Evolutionary conservation across 2,329 filamentous ascomycete species (phyloP), one percentile per base, ranked within the genome.

Genomic region (Fusarium torulosum): DNA sequence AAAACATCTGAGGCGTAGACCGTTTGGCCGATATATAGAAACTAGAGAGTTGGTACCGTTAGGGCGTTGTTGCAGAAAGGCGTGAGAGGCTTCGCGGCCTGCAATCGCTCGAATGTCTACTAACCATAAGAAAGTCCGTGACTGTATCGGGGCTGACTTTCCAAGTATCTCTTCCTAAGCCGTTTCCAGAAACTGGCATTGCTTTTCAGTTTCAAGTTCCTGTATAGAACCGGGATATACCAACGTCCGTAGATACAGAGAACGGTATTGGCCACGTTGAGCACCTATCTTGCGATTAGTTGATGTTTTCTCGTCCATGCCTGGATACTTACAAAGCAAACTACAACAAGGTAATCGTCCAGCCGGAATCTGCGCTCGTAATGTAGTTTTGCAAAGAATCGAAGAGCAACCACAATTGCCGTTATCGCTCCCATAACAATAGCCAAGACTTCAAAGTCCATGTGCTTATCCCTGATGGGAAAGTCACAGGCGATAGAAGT

Each of bases 1-100:
- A 66, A 63, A 4, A 67, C 41, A 8, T 67, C 63, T 3, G 38
- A 33, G 7, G 59, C 54, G 23, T 67, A 67, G 3, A 67, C 40
- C 2, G 52, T 51, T 7, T 66, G 62, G 1, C 52, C 40, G 1
- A 54, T 47, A n/a, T 67, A 67, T 7, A 67, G 55, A 0, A 41
- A 61, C 43, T 63, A 14, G 5, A 15, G 7, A n/a, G 7, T 8
- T 8, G 33, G 3, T 6, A 23, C 2, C 4, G 31, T 63, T 27
- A 61, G 37, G 1, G 3, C 1, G 4, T 6, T 20, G 8, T 3
- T 4, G 7, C 14, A 4, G 1, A 3, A n/a, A 29, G 0, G 10
- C 1, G 2, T 0, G 3, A 1, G 1, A 13, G 7, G 5, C 4
- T 33, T 33, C 7, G 15, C 14, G 6, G 31, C 31, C 13, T 33